These are phyloP conservation scores for Microsporum ferrugineum DNA, from an alignment of 2,329 filamentous ascomycete species.

Conservation along the genomic window DNA sequence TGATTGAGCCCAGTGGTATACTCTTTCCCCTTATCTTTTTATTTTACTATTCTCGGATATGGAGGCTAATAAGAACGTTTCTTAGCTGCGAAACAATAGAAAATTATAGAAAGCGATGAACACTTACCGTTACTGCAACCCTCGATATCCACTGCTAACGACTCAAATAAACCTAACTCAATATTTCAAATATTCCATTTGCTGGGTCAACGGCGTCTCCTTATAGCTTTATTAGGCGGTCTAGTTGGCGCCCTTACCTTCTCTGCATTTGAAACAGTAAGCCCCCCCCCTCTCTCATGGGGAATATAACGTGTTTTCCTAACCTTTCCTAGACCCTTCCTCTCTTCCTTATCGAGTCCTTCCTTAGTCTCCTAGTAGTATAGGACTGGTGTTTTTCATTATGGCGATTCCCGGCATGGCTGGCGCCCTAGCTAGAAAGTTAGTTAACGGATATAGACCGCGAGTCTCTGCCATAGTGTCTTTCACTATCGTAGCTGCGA, in stretches of 20 bases:
- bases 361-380: neutral
- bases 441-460: neutral
- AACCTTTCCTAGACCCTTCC: neutral
- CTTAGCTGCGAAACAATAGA: neutral
- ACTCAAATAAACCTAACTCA: neutral
- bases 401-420: neutral
- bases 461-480: neutral
- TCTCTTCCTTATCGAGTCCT: neutral
- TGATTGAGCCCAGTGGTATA: neutral
- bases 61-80: neutral
- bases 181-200: neutral
- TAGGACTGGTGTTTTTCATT: neutral
- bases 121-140: neutral
- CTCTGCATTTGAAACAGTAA: neutral
- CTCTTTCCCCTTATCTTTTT: no score
- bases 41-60: neutral
- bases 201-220: neutral
- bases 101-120: neutral
- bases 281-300: neutral
- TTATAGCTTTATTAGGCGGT: neutral
- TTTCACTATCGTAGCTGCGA: neutral
- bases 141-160: neutral
- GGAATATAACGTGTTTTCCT: neutral
- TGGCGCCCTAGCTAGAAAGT: neutral
- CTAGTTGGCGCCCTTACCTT: neutral